Base-by-base conservation (phyloP, 768 basidiomycete genomes). In the Suillus alpinus region DNA sequence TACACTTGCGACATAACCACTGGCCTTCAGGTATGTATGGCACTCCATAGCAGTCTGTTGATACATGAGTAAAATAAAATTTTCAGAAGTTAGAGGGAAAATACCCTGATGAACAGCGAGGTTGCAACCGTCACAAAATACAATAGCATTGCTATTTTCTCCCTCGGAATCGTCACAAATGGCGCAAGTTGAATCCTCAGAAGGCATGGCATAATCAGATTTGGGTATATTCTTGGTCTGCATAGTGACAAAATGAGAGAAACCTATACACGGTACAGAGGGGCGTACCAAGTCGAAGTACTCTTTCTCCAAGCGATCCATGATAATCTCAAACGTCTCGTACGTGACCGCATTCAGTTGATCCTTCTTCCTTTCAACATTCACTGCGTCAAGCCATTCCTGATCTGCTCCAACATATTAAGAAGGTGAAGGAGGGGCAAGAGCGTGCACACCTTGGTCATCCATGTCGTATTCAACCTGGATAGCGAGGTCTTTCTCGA, bases 381-480 rank as follows among this genome's bases (percentile, higher is more conserved):
- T 99, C 65, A 94, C 75, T 0, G 80, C 75, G 63, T 97, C 92
- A 18, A 99, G 83, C 97, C 97, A 99, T 74, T 94, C 91, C 74
- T 93, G 87, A 76, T 98, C 95, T 95, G 68, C 41, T 51, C 14
- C 32, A 18, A 40, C 57, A 34, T 14, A 32, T 56, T 65, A 60
- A 64, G 59, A 16, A 43, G 47, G 59, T 55, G 29, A 43, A 20
- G 47, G 18, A 58, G 41, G 6, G 26, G 40, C 18, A 46, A 57
- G 20, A 12, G 37, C 18, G 12, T 20, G 67, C 79, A 20, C 40
- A 90, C 94, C 95, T 85, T 98, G 95, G 71, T 98, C 97, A 70
- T 98, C 97, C 95, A 99, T 98, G 71, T 98, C 97, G 79, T 99
- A 99, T 73, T 98, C 97, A 26, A 99, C 96, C 66, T 96, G 94